Evolutionary conservation across 2,329 filamentous ascomycete species (phyloP).

Genomic region (Arthrobotrys musiformis): DNA sequence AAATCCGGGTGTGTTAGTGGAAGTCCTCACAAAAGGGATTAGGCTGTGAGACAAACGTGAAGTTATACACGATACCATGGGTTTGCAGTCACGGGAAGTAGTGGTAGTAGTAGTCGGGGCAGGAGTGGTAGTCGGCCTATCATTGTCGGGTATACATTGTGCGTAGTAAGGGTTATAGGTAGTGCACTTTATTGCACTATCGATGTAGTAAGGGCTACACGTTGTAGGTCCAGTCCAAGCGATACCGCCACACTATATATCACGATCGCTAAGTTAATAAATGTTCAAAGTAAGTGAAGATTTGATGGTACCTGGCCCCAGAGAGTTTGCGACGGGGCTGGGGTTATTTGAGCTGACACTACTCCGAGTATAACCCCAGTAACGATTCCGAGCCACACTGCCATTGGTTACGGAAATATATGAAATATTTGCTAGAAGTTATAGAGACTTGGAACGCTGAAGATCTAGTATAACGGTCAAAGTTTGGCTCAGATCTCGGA

Average conservation of each 20-base stretch:
- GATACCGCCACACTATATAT: slow-evolving; percentile 5
- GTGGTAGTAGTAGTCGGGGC: neutral
- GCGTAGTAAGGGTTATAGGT: slow-evolving; percentile 12
- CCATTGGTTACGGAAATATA: too few relatives aligned
- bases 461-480: too few relatives aligned
- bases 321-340: neutral
- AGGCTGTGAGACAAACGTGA: neutral
- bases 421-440: too few relatives aligned
- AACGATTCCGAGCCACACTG: neutral
- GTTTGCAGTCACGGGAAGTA: slow-evolving; percentile 1
- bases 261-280: neutral
- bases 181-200: neutral
- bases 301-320: neutral
- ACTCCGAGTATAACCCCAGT: neutral
- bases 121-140: neutral
- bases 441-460: too few relatives aligned
- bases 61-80: slow-evolving; percentile 1
- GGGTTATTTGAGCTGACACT: neutral
- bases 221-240: neutral
- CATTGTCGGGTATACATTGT: neutral
- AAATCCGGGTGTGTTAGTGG: too few relatives aligned
- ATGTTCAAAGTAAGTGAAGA: neutral
- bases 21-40: too few relatives aligned
- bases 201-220: neutral
- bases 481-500: too few relatives aligned